A percentile compares a stretch with the other conserved stretches of the same genome.
phyloP scores from a whole-genome alignment of 2,329 filamentous ascomycete genomes.

The Coniochaeta sp. region DNA sequence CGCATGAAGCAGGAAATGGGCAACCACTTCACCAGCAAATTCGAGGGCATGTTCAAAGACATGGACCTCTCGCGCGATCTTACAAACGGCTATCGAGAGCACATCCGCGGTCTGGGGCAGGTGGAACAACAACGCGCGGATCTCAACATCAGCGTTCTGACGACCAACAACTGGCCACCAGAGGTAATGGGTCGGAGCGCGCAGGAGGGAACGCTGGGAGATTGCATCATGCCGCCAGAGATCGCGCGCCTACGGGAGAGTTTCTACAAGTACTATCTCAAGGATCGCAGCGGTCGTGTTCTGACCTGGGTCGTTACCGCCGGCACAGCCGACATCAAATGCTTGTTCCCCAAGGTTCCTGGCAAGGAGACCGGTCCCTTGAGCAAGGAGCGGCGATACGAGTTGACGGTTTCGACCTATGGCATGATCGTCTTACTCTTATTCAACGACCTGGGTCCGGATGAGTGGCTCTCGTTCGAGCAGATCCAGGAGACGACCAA shows the following conservation, averaged over 20 bases:
- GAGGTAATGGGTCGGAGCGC: conserved; percentile 67
- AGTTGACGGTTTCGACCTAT: conserved; percentile 87
- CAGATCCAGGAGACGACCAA: conserved; percentile 79
- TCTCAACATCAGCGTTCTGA: conserved; percentile 76
- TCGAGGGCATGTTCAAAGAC: conserved; percentile 98
- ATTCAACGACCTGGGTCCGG: conserved; percentile 69
- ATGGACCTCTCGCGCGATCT: conserved; percentile 84
- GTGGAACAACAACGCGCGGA: conserved; percentile 59
- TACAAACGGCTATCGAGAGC: conserved; percentile 65
- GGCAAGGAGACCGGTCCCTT: conserved; percentile 59
- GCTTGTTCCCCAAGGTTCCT: conserved; percentile 63
- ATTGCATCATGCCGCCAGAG: conserved; percentile 67
- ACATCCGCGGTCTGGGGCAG: conserved; percentile 48
- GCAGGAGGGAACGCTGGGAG: conserved; percentile 35
- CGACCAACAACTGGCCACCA: conserved; percentile 90
- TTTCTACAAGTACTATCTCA: conserved; percentile 83
- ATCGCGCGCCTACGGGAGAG: conserved; percentile 71
- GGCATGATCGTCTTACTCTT: conserved; percentile 84
- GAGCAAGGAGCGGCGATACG: conserved; percentile 66
- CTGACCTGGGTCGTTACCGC: conserved; percentile 70
- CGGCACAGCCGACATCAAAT: conserved; percentile 81
- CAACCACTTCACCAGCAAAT: conserved; percentile 84
- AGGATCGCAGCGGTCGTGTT: conserved; percentile 79
- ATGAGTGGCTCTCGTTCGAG: conserved; percentile 49
- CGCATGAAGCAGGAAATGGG: conserved; percentile 97